Evolutionary conservation across 2,329 filamentous ascomycete species (phyloP).

Genomic region (Colletotrichum liriopes): DNA sequence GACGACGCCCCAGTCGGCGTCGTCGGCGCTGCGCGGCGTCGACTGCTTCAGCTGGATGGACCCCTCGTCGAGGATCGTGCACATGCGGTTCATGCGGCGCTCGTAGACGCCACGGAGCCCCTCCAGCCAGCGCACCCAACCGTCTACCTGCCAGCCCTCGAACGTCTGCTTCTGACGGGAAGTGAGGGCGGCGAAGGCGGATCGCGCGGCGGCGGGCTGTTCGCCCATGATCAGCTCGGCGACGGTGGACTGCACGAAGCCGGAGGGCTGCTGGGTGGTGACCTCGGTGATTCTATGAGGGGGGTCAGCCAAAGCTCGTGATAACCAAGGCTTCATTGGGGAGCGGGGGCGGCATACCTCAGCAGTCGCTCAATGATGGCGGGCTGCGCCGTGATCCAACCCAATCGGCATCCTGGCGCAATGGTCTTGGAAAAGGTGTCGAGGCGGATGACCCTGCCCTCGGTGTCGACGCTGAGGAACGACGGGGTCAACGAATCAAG

Average conservation of each 20-base stretch:
- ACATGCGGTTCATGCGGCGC: conserved; percentile 87
- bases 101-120: conserved; percentile 89
- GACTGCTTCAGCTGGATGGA: conserved; percentile 76
- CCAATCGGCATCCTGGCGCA: conserved; percentile 89
- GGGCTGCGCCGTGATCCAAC: conserved; percentile 92
- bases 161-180: conserved; percentile 65
- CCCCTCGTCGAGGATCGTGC: conserved; percentile 78
- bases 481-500: conserved; percentile 88
- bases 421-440: conserved; percentile 97
- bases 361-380: conserved; percentile 80
- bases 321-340: background rate
- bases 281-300: conserved; percentile 78
- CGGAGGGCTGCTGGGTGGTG: conserved; percentile 86
- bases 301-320: background rate
- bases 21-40: conserved; percentile 59
- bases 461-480: conserved; percentile 84
- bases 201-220: conserved; percentile 65
- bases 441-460: conserved; percentile 89
- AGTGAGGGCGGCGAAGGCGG: conserved; percentile 59
- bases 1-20: conserved; percentile 81
- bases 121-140: conserved; percentile 93
- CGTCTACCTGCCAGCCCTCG: conserved; percentile 81
- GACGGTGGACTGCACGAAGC: conserved; percentile 89
- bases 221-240: conserved; percentile 83
- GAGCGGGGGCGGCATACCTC: conserved; percentile 45